A percentile compares a stretch with the other conserved stretches of the same genome.
These are phyloP conservation scores for Juglanconis sp. DNA, from an alignment of 2,329 filamentous ascomycete genomes.

Conservation along the genomic window DNA sequence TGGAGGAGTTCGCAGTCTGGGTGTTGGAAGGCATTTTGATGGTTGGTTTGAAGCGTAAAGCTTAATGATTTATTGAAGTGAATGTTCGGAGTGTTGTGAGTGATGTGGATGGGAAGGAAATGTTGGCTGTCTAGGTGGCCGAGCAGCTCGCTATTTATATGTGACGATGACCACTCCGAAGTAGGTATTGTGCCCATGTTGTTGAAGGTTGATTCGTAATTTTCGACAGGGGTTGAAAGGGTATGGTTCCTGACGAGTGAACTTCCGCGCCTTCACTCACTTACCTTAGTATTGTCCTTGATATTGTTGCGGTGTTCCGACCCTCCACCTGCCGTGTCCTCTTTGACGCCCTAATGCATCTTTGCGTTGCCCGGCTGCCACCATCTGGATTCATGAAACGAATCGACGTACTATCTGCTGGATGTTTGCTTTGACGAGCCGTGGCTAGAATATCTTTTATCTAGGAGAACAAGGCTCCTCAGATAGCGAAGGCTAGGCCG, in stretches of 20 bases:
- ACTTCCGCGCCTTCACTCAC: not conserved
- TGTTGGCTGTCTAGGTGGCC: not conserved
- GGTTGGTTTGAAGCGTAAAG: constrained; percentile 9
- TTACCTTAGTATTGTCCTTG: not conserved
- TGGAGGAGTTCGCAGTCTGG: constrained; percentile 26
- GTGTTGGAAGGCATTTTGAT: constrained; percentile 31
- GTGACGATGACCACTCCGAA: not conserved
- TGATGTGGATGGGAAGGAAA: constrained; percentile 22
- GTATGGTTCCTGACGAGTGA: not conserved
- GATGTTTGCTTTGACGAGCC: too few species aligned
- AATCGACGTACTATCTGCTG: not conserved
- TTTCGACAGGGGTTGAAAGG: not conserved
- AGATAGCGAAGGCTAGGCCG: too few species aligned
- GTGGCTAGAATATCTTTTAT: too few species aligned
- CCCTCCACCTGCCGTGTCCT: not conserved
- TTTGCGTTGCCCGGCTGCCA: not conserved
- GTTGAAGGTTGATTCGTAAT: not conserved
- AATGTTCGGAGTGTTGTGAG: constrained; percentile 17
- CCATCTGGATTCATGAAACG: not conserved
- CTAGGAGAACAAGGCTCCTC: too few species aligned
- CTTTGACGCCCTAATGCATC: not conserved
- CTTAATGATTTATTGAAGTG: constrained; percentile 16
- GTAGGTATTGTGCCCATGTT: not conserved
- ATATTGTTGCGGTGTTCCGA: not conserved
- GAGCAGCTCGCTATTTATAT: constrained; percentile 23